Evolutionary conservation across 352 stramenopile species (phyloP).

Genomic region (Poterioochromonas sp.): DNA sequence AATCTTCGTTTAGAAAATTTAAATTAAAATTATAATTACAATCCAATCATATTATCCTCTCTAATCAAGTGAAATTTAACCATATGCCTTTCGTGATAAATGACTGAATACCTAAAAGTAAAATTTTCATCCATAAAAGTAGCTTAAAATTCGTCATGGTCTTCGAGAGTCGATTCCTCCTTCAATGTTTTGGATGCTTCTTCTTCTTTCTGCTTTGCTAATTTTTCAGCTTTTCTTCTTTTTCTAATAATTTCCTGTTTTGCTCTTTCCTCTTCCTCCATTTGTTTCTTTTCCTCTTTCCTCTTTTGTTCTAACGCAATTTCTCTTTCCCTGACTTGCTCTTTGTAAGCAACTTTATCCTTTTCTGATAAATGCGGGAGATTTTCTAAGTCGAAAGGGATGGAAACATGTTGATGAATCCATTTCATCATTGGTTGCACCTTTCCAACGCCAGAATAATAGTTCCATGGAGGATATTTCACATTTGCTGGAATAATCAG

Average conservation of each 20-base stretch:
- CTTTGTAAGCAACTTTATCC: conserved; percentile 32
- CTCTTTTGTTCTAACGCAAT: conserved; percentile 22
- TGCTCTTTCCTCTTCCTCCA: conserved; percentile 24
- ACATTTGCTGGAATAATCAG: conserved; percentile 41
- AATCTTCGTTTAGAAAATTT: too few species aligned
- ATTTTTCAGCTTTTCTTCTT: conserved; percentile 17
- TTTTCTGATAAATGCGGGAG: conserved; percentile 39
- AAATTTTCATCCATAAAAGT: too few species aligned
- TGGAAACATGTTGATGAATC: conserved; percentile 39
- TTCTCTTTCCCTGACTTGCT: conserved; percentile 34
- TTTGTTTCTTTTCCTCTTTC: not conserved
- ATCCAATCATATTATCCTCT: too few species aligned
- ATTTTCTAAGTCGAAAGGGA: conserved; percentile 41
- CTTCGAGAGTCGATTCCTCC: too few species aligned
- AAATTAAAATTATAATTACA: too few species aligned
- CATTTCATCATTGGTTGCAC: conserved; percentile 44
- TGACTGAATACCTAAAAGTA: too few species aligned
- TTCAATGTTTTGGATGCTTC: too few species aligned
- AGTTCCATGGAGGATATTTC: conserved; percentile 43
- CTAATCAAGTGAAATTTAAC: too few species aligned
- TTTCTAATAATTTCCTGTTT: not conserved
- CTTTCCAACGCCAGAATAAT: conserved; percentile 44
- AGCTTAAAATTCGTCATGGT: too few species aligned
- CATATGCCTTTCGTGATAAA: too few species aligned
- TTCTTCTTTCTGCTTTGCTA: too few species aligned